Base-by-base conservation (phyloP, 2,329 filamentous ascomycete species). In the Verticillium tricorpus region DNA sequence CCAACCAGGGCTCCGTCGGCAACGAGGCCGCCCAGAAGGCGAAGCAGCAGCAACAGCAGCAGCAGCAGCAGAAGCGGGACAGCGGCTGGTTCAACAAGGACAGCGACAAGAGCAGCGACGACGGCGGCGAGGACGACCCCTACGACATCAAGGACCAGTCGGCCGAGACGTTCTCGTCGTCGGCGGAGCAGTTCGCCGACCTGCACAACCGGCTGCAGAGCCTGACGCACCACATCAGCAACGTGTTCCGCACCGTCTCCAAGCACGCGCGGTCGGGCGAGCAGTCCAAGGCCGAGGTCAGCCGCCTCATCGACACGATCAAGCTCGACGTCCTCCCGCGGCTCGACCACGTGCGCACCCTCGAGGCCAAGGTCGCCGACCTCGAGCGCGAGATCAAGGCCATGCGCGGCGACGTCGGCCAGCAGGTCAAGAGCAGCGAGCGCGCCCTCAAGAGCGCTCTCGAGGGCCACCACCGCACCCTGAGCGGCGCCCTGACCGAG, bases 171-270 rank as follows among this genome's bases (percentile, higher is more conserved):
- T 82, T 83, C 70, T 75, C 77, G 25, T 80, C 77, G 55, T 82
- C 82, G 66, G 77, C 77, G 67, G 77, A 78, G 14, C 92, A 97
- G 74, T 94, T 97, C 72, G 82, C 84, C 37, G 93, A 97, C 72
- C 82, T 98, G 15, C 90, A 96, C 79, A 90, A 90, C 78, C 90
- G 93, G 35, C 79, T 98, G 19, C 92, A 93, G 74, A 82, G 80
- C 67, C 80, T 92, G 62, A 87, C 86, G 73, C 88, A 92, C 75
- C 87, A 90, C 69, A 77, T 92, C 52, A 81, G 82, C 22, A 83
- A 82, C 67, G 79, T 92, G 61, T 87, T 86, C 74, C 82, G 81
- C 52, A 77, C 85, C 61, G 74, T 89, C 50, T 78, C 82, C 12
- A 73, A 79, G 45, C 75, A 85, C 61, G 76, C 81, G 58, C 77